A percentile compares a stretch with the other conserved stretches of the same genome.
Evolutionary conservation across 2,329 filamentous ascomycete species (phyloP).

Genomic region (Colletotrichum incanum): DNA sequence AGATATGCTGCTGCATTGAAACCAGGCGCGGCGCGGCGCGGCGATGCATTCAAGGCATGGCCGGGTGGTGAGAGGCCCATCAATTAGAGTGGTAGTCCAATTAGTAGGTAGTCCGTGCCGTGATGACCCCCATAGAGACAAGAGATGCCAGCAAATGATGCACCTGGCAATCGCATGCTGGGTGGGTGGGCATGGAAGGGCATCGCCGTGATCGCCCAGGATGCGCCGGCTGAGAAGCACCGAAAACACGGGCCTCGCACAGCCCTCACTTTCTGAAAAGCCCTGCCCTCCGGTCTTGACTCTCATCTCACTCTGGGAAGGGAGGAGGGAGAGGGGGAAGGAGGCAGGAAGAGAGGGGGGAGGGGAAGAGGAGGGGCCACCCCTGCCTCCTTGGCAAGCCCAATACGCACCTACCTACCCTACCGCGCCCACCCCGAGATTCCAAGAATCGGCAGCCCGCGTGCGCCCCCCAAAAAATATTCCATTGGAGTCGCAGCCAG

Average conservation of each 20-base stretch:
- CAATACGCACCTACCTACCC: neutral
- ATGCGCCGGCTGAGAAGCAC: neutral
- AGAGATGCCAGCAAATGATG: neutral
- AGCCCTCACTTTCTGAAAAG: neutral
- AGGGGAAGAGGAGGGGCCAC: neutral
- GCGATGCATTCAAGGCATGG: neutral
- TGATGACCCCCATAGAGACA: neutral
- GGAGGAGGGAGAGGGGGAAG: neutral
- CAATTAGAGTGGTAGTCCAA: neutral
- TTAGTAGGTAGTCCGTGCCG: neutral
- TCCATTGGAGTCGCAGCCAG: constrained; percentile 3
- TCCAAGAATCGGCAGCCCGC: constrained; percentile 20
- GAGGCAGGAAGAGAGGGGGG: neutral
- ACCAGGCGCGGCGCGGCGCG: neutral
- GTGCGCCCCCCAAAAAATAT: neutral
- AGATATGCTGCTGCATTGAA: neutral
- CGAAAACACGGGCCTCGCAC: neutral
- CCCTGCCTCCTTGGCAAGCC: constrained; percentile 8
- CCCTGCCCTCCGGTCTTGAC: neutral
- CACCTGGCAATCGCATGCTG: constrained; percentile 22
- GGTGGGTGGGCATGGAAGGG: constrained; percentile 20
- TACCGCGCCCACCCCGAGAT: constrained; percentile 11
- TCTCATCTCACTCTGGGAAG: neutral
- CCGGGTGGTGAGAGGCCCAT: neutral
- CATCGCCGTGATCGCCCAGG: neutral